These are phyloP conservation scores for Glycine soja DNA, from an alignment of 306 rosid genomes.

Conservation along the genomic window DNA sequence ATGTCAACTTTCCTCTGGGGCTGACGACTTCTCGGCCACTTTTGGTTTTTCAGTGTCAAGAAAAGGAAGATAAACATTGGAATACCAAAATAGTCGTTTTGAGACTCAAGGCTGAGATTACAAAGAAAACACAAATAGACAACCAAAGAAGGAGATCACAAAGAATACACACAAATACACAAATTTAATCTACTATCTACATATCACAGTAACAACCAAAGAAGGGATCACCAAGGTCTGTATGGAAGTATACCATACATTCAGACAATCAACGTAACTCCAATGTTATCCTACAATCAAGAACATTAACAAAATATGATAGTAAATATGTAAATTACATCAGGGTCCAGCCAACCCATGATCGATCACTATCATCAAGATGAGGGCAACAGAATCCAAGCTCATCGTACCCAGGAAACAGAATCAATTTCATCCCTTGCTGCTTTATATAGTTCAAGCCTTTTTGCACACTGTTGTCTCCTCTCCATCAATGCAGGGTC, in stretches of 20 bases:
- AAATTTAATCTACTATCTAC: slow-evolving; percentile 33
- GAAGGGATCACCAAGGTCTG: slow-evolving; percentile 12
- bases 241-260: slow-evolving; percentile 28
- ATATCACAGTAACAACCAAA: slow-evolving; percentile 8
- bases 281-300: slow-evolving; percentile 35
- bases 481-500: slow-evolving; percentile 93
- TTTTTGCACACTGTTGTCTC: slow-evolving; percentile 82
- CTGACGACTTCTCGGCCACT: not conserved
- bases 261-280: slow-evolving; percentile 35
- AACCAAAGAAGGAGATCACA: slow-evolving; percentile 1
- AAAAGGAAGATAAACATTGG: slow-evolving; percentile 22
- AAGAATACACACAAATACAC: not conserved
- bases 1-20: not conserved
- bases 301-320: not conserved
- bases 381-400: not conserved
- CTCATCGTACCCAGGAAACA: slow-evolving; percentile 81
- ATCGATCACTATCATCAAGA: slow-evolving; percentile 37
- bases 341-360: slow-evolving; percentile 39
- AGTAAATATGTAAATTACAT: slow-evolving; percentile 23
- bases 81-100: not conserved
- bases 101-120: slow-evolving; percentile 8
- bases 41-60: not conserved
- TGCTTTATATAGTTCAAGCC: slow-evolving; percentile 88
- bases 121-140: slow-evolving; percentile 8
- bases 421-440: slow-evolving; percentile 96